Evolutionary conservation across 345 rosid species (phyloP).

Genomic region (Draba incana): DNA sequence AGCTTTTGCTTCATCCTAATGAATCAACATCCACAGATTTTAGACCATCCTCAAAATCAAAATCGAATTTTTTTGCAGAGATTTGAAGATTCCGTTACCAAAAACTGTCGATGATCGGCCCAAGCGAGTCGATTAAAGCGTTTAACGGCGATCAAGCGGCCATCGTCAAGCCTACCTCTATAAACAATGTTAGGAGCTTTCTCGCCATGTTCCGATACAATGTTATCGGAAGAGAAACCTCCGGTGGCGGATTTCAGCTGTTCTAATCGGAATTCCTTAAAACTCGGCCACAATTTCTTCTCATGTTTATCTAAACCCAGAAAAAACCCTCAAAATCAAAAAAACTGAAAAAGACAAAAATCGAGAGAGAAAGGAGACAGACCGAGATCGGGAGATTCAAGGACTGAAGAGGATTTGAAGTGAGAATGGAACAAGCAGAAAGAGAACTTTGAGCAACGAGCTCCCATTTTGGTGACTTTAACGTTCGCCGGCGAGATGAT

Average conservation of each 20-base stretch:
- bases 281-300: slow-evolving; percentile 63
- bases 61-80: neutral
- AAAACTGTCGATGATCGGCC: slow-evolving; percentile 96
- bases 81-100: slow-evolving; percentile 43
- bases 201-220: slow-evolving; percentile 97
- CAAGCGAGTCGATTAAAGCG: slow-evolving; percentile 87
- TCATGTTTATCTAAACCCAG: slow-evolving; percentile 43
- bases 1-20: slow-evolving; percentile 87
- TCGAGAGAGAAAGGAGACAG: neutral
- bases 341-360: no score
- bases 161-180: slow-evolving; percentile 76
- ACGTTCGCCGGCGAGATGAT: slow-evolving; percentile 9
- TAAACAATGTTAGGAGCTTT: slow-evolving; percentile 95
- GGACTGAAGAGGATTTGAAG: slow-evolving; percentile 42
- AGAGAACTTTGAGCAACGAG: slow-evolving; percentile 44
- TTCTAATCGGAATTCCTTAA: slow-evolving; percentile 72
- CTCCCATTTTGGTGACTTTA: slow-evolving; percentile 39
- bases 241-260: slow-evolving; percentile 76
- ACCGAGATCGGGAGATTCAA: slow-evolving; percentile 82
- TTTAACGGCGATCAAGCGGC: slow-evolving; percentile 81
- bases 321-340: neutral
- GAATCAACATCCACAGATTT: neutral
- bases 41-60: neutral
- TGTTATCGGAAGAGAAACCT: slow-evolving; percentile 79
- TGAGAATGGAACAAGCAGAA: slow-evolving; percentile 41